A percentile compares a stretch with the other conserved stretches of the same genome.
Evolutionary conservation across 345 rosid genomes (phyloP).

Genomic region (Capsella bursapastoris): DNA sequence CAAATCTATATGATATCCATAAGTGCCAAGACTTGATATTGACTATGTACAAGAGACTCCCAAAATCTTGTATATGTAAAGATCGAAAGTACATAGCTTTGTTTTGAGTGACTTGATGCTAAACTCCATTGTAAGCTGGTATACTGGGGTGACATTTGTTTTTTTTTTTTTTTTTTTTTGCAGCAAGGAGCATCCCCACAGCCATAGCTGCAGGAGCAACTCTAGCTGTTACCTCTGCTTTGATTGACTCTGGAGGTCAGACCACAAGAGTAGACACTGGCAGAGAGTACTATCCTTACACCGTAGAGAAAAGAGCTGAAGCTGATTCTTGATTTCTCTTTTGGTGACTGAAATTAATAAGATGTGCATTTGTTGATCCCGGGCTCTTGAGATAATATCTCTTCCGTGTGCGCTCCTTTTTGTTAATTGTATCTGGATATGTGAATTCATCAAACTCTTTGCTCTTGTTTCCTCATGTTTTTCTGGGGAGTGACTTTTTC

Average conservation of each 20-base stretch:
- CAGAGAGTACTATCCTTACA: conserved; percentile 92
- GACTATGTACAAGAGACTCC: neutral
- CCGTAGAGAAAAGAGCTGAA: conserved; percentile 77
- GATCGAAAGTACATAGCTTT: neutral
- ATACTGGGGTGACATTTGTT: neutral
- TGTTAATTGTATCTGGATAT: conserved; percentile 50
- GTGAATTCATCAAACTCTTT: conserved; percentile 45
- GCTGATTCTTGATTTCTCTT: conserved; percentile 53
- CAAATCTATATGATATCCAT: conserved; percentile 1
- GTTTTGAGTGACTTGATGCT: neutral
- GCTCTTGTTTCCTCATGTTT: conserved; percentile 34
- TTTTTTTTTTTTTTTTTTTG: neutral
- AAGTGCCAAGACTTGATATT: neutral
- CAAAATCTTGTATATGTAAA: conserved; percentile 3
- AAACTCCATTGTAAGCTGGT: neutral
- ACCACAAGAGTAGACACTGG: conserved; percentile 88
- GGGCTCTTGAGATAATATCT: conserved; percentile 28
- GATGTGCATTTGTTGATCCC: conserved; percentile 30
- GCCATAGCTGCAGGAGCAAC: conserved; percentile 92
- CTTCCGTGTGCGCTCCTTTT: conserved; percentile 14
- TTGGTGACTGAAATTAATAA: conserved; percentile 26
- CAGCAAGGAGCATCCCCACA: conserved; percentile 86
- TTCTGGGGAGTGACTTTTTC: conserved; percentile 28
- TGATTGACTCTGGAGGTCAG: conserved; percentile 89
- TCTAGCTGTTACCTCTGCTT: conserved; percentile 78